Evolutionary conservation across 768 basidiomycete species (phyloP).

Genomic region (Russula foetens): DNA sequence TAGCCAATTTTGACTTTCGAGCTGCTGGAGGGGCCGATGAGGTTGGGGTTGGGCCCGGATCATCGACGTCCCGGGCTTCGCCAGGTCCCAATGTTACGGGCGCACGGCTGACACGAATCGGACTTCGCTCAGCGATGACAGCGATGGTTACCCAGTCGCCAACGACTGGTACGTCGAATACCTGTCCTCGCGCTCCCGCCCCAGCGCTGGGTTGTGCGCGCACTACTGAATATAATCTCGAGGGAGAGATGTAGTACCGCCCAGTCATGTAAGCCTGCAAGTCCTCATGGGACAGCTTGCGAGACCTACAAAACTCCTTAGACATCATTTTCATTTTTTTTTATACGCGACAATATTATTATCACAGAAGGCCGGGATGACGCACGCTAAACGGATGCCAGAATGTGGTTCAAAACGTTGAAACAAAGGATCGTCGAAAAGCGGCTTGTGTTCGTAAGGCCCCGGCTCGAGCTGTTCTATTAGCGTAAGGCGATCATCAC

Average conservation of each 20-base stretch:
- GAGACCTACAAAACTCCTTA: slow-evolving; percentile 42
- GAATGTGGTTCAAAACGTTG: slow-evolving; percentile 85
- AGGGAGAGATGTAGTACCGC: slow-evolving; percentile 84
- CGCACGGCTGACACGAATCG: slow-evolving; percentile 61
- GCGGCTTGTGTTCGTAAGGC: slow-evolving; percentile 64
- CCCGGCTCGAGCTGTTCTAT: slow-evolving; percentile 74
- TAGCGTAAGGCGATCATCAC: slow-evolving; percentile 60
- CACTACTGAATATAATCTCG: slow-evolving; percentile 79
- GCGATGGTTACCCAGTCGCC: slow-evolving; percentile 97
- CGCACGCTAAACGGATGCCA: slow-evolving; percentile 74
- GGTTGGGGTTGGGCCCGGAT: slow-evolving; percentile 1
- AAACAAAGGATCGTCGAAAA: slow-evolving; percentile 69
- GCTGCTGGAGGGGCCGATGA: background rate
- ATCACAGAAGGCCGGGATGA: slow-evolving; percentile 14
- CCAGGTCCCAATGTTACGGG: slow-evolving; percentile 45
- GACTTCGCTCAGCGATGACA: slow-evolving; percentile 87
- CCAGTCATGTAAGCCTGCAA: slow-evolving; percentile 74
- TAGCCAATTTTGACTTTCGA: slow-evolving; percentile 12
- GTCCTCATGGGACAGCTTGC: slow-evolving; percentile 63
- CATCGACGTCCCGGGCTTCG: slow-evolving; percentile 33
- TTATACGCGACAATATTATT: background rate
- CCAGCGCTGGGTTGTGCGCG: slow-evolving; percentile 62
- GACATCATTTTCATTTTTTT: background rate
- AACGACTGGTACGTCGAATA: slow-evolving; percentile 84
- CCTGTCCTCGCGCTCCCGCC: slow-evolving; percentile 31